phyloP scores from a whole-genome alignment of 768 basidiomycete species.

The Daedaleopsis nitida region DNA sequence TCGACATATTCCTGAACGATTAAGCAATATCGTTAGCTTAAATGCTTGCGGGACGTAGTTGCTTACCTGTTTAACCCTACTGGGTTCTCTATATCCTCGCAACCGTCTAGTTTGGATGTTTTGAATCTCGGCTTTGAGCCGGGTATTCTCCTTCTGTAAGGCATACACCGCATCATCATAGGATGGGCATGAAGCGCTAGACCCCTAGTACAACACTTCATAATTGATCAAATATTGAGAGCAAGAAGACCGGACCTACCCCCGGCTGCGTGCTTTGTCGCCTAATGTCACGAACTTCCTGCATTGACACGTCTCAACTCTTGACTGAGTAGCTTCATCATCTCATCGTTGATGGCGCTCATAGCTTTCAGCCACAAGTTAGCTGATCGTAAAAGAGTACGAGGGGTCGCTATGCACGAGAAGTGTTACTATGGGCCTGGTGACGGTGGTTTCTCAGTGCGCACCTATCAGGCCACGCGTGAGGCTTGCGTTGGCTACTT shows the following conservation, averaged over 20 bases:
- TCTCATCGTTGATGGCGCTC: neutral
- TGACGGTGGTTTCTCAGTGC: too few relatives aligned
- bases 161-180: neutral
- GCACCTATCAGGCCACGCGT: too few relatives aligned
- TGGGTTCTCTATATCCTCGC: neutral
- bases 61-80: neutral
- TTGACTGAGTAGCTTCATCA: slow-evolving; percentile 1
- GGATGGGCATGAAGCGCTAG: neutral
- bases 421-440: too few relatives aligned
- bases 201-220: neutral
- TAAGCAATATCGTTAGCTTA: too few relatives aligned
- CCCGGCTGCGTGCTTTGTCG: neutral
- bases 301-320: slow-evolving; percentile 1
- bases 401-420: neutral
- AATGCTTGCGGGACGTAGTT: neutral
- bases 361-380: neutral
- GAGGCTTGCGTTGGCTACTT: too few relatives aligned
- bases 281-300: neutral
- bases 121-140: slow-evolving; percentile 6
- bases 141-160: slow-evolving; percentile 13
- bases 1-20: neutral
- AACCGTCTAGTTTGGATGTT: neutral
- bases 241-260: neutral
- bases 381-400: neutral
- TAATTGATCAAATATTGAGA: neutral